Percentiles rank a stretch among this genome's conserved stretches.
These are phyloP conservation scores for Mortierella sp. DNA, from an alignment of 371 early-diverging fungal species.

Conservation along the genomic window DNA sequence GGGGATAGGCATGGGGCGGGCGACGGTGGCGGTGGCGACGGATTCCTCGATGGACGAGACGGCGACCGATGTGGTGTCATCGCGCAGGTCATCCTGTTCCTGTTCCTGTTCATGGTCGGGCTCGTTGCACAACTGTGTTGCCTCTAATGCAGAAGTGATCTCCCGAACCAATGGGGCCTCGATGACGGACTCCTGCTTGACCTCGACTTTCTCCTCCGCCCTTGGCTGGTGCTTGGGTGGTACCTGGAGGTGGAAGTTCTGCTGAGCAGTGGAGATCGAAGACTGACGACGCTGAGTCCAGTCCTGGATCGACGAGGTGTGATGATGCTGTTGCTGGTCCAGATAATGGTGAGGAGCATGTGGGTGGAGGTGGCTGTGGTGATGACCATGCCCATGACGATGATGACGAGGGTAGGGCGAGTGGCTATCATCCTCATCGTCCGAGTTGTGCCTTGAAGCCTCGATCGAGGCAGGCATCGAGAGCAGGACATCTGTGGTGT, in stretches of 20 bases:
- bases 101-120: background rate
- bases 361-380: conserved; percentile 13
- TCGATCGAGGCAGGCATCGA: conserved; percentile 36
- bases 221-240: conserved; percentile 13
- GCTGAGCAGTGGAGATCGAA: background rate
- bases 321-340: conserved; percentile 7
- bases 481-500: conserved; percentile 43
- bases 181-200: background rate
- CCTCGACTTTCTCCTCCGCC: background rate
- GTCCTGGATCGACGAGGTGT: conserved; percentile 25
- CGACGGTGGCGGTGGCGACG: background rate
- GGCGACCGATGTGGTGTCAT: background rate
- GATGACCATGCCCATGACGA: conserved; percentile 1
- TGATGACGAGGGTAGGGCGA: conserved; percentile 22
- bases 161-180: background rate
- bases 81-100: background rate
- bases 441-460: conserved; percentile 41
- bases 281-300: conserved; percentile 32
- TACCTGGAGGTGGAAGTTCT: conserved; percentile 14
- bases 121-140: background rate
- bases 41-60: background rate
- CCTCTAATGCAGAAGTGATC: conserved; percentile 3
- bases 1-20: conserved; percentile 21
- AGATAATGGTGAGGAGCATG: conserved; percentile 22
- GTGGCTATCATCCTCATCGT: conserved; percentile 35